Evolutionary conservation across 257 asterid species (phyloP).

Genomic region (Ophiorrhiza pumila): DNA sequence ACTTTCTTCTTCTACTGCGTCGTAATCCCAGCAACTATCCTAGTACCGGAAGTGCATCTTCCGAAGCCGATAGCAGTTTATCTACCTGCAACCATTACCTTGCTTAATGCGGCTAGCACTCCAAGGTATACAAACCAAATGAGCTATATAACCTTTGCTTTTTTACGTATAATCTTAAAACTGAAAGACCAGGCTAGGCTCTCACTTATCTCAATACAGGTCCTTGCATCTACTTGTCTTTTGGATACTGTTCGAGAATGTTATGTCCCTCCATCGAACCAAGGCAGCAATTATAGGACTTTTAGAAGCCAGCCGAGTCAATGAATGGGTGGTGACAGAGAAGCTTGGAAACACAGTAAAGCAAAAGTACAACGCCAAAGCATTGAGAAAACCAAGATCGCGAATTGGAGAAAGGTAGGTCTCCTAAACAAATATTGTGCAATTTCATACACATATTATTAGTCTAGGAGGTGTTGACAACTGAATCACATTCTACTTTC

Average conservation of each 20-base stretch:
- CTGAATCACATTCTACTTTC: too few species aligned
- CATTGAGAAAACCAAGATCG: constrained; percentile 49
- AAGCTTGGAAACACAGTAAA: constrained; percentile 71
- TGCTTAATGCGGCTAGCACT: constrained; percentile 76
- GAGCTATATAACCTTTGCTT: not conserved
- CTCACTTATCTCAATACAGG: constrained; percentile 37
- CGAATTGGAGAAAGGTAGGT: constrained; percentile 57
- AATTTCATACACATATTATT: not conserved
- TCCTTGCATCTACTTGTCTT: constrained; percentile 69
- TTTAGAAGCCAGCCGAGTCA: constrained; percentile 67
- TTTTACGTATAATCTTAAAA: not conserved
- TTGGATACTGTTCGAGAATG: constrained; percentile 84
- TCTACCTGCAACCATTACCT: constrained; percentile 78
- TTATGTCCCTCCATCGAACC: constrained; percentile 86
- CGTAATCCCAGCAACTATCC: constrained; percentile 75
- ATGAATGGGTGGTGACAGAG: constrained; percentile 92
- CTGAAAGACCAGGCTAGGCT: not conserved
- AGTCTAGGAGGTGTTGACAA: not conserved
- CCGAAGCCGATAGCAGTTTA: constrained; percentile 77
- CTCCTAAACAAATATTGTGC: not conserved
- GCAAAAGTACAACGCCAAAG: constrained; percentile 37
- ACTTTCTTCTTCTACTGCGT: constrained; percentile 90
- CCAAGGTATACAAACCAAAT: constrained; percentile 47
- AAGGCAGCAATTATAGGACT: constrained; percentile 89
- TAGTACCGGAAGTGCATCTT: constrained; percentile 75